A percentile compares a stretch with the other conserved stretches of the same genome.
phyloP scores from a whole-genome alignment of 192 early-diverging fungal species.

The Oehlia diaphana region DNA sequence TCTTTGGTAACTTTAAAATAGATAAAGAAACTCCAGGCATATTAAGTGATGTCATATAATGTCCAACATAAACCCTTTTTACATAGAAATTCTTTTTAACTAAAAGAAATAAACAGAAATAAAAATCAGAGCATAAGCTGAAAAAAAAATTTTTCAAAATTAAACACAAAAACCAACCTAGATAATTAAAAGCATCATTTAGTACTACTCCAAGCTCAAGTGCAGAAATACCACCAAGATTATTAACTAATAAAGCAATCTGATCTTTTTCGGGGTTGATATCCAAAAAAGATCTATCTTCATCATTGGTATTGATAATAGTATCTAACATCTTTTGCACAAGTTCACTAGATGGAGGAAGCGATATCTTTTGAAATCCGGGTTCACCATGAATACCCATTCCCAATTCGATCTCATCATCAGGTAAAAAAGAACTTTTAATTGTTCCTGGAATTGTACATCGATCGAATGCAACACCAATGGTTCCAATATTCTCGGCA shows the following conservation, averaged over 20 bases:
- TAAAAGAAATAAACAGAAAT: constrained; percentile 17
- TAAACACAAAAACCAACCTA: neutral
- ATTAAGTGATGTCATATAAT: constrained; percentile 79
- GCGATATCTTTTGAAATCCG: constrained; percentile 58
- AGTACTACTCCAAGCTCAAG: constrained; percentile 72
- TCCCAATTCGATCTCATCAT: constrained; percentile 67
- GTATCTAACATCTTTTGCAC: constrained; percentile 56
- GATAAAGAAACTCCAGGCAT: constrained; percentile 81
- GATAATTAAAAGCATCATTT: constrained; percentile 63
- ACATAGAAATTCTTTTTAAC: constrained; percentile 37
- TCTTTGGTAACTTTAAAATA: constrained; percentile 59
- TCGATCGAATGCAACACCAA: constrained; percentile 75
- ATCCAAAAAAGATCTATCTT: constrained; percentile 39
- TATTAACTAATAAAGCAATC: constrained; percentile 78
- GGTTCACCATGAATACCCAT: constrained; percentile 86
- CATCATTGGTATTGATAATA: constrained; percentile 42
- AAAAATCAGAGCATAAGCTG: neutral
- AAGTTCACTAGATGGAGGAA: constrained; percentile 51
- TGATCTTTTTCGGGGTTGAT: constrained; percentile 30
- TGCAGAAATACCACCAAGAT: constrained; percentile 74
- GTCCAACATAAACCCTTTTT: constrained; percentile 64
- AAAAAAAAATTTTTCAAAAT: neutral
- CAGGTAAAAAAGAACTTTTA: constrained; percentile 50
- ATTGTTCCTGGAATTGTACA: constrained; percentile 71
- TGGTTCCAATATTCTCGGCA: constrained; percentile 67